Evolutionary conservation across 2,329 filamentous ascomycete species (phyloP), one percentile per base, ranked within the genome.

Genomic region (Xylariaceae sp.): DNA sequence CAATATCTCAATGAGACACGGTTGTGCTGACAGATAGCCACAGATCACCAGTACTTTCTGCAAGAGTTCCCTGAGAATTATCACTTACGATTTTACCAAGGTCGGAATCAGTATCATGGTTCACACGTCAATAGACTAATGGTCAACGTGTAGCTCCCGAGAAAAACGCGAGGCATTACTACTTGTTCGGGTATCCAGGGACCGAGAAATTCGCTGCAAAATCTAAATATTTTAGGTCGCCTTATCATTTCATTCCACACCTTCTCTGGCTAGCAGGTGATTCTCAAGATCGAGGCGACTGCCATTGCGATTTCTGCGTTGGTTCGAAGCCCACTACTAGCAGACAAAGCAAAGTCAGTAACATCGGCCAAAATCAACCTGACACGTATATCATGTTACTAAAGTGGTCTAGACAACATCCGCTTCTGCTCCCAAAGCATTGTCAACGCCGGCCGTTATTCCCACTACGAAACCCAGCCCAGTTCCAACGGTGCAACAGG

Each of bases 121-220:
- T 19, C 11, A 22, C 39, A 45, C 22, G 15, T 12, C 18, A 31
- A 38, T 33, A 36, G n/a, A 18, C 47, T 56, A 22, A 52, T 30
- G 2, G 2, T 30, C 41, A 41, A 19, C n/a, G 11, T 15, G 17
- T 19, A 47, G 54, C 52, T 33, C 52, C 51, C 12, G 50, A 36
- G 48, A 52, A n/a, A 52, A 47, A 14, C 44, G 47, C 49, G 14
- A 54, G 44, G 15, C 51, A 58, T 44, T 56, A 56, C 45, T 62
- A 61, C 44, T 49, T 62, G 6, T 63, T 56, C 33, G 62, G 62
- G 17, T 60, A 63, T 43, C 60, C 62, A 4, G 50, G 54, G 22
- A 51, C 51, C 2, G 15, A 40, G 2, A 14, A 57, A 36, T 33
- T 19, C 15, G 59, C 18, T n/a, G 51, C 48, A 50, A 51, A 48